phyloP scores from a whole-genome alignment of 345 rosid species.

The Ceriops tagal region DNA sequence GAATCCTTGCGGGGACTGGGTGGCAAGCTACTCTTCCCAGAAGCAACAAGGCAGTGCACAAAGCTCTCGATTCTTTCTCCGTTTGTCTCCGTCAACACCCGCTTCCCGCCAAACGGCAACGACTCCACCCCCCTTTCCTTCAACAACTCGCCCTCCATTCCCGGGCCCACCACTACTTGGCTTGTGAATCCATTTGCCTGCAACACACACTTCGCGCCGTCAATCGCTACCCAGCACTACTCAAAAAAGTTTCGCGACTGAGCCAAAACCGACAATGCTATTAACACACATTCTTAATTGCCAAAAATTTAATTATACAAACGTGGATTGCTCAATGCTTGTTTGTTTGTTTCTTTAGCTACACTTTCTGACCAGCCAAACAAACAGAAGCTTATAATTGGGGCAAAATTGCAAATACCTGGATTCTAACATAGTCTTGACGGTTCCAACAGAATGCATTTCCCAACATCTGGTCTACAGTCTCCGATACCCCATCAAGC shows the following conservation, averaged over 20 bases:
- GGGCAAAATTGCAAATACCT: constrained; percentile 39
- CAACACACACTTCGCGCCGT: constrained; percentile 26
- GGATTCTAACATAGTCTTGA: constrained; percentile 88
- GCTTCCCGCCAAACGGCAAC: constrained; percentile 89
- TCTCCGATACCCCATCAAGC: constrained; percentile 89
- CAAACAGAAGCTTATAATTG: not conserved
- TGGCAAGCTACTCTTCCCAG: constrained; percentile 69
- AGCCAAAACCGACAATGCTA: not conserved
- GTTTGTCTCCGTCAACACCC: constrained; percentile 78
- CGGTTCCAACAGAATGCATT: constrained; percentile 97
- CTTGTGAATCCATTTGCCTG: constrained; percentile 60
- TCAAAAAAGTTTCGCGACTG: no score
- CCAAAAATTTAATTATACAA: not conserved
- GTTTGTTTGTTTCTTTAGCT: not conserved
- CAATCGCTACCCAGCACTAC: not conserved
- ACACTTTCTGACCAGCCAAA: constrained; percentile 22
- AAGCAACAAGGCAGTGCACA: constrained; percentile 76
- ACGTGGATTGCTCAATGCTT: no score
- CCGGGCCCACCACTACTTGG: constrained; percentile 40
- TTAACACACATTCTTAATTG: not conserved
- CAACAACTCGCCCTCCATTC: constrained; percentile 49
- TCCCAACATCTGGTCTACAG: constrained; percentile 89
- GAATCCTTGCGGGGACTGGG: constrained; percentile 85
- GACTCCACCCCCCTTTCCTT: constrained; percentile 79
- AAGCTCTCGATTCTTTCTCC: constrained; percentile 70